Evolutionary conservation across 768 basidiomycete species (phyloP), one percentile per base, ranked within the genome.

Genomic region (Rhodotorula taiwanensis): DNA sequence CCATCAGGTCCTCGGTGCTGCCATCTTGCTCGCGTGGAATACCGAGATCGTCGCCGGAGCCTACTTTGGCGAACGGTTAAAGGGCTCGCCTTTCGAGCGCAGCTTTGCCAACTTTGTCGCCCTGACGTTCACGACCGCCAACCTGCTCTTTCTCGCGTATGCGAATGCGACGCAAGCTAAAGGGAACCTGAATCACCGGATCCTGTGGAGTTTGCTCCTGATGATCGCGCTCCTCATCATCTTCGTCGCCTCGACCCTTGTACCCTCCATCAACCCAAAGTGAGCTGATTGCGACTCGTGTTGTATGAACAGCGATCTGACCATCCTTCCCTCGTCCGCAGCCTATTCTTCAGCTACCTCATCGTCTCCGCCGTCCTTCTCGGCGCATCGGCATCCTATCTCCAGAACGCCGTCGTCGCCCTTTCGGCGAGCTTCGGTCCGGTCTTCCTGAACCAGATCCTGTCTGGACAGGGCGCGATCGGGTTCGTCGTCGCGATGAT

Each of bases 11-110:
- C 61, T 56, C 20, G 68, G 69, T 9, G 69, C 69, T 7, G 62
- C 54, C 53, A 67, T 70, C 59, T 50, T 72, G 0, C 66, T 72
- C 33, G 55, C 63, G 4, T 72, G 71, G 71, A 70, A 72, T 58
- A 54, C 62, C 28, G 62, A 63, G 34, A 69, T 72, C 43, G 71
- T 70, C 33, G 58, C 61, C 0, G 52, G 58, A 4, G 42, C 54
- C 8, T 70, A 70, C 64, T 70, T 63, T 44, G 47, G 34, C 2
- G 58, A 61, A 1, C 60, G 69, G 3, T 52, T 70, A 6, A 47
- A 36, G 15, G 61, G 55, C 4, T 66, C 64, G 27, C 42, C 58
- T 0, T 63, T 57, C 61, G 54, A 66, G 47, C 28, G 34, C 31
- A 53, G 52, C 43, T 70, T 56, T 30, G 42, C 61, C 4, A 31